These are phyloP conservation scores for Pseudogymnoascus sp. DNA, from an alignment of 2,329 filamentous ascomycete genomes.

Conservation along the genomic window DNA sequence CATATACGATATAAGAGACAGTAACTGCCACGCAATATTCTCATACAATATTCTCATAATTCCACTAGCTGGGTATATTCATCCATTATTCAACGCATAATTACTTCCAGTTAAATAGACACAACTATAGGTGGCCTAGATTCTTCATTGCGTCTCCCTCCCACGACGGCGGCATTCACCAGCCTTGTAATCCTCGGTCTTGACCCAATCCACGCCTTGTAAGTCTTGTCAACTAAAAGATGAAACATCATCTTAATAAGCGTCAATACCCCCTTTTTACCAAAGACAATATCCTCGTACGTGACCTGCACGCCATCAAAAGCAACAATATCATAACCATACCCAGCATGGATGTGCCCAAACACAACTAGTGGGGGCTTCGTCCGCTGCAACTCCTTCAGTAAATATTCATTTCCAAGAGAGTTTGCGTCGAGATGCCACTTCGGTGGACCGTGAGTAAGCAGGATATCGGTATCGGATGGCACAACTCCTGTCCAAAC, in stretches of 20 bases:
- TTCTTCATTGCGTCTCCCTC: background rate
- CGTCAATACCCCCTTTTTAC: background rate
- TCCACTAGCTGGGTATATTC: background rate
- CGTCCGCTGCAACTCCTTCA: conserved; percentile 51
- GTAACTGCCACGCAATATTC: too few relatives aligned
- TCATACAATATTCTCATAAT: too few relatives aligned
- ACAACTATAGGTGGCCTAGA: background rate
- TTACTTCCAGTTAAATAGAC: background rate
- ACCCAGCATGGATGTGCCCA: conserved; percentile 57
- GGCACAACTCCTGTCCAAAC: conserved; percentile 49
- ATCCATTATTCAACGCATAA: background rate
- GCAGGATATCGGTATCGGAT: conserved; percentile 50
- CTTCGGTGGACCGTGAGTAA: conserved; percentile 59
- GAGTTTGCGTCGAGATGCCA: conserved; percentile 42
- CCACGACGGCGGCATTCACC: background rate
- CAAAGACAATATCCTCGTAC: background rate
- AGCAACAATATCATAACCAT: conserved; percentile 50
- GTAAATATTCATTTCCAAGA: conserved; percentile 50
- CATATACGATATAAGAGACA: background rate
- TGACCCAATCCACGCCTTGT: background rate
- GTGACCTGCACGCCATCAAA: conserved; percentile 51
- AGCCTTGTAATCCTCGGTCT: background rate
- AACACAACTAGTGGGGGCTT: conserved; percentile 56
- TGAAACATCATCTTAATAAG: background rate
- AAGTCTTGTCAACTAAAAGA: background rate